These are phyloP conservation scores for Phytophthora cactorum DNA, from an alignment of 352 stramenopile genomes.

Conservation along the genomic window DNA sequence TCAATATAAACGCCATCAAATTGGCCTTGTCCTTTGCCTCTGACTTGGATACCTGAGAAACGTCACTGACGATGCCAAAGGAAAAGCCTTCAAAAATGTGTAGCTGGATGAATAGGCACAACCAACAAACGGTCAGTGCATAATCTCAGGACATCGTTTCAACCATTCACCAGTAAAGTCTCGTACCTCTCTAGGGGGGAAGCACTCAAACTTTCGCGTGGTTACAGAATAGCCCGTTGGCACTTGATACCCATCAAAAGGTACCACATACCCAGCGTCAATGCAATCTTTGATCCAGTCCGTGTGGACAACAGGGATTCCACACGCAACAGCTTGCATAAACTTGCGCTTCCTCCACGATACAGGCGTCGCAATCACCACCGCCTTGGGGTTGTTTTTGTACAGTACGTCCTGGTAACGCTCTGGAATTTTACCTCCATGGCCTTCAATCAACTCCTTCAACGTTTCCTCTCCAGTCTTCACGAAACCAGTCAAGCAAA, in stretches of 20 bases:
- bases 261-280: slow-evolving; percentile 46
- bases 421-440: slow-evolving; percentile 65
- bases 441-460: slow-evolving; percentile 65
- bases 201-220: slow-evolving; percentile 72
- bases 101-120: slow-evolving; percentile 40
- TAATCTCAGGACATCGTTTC: not conserved
- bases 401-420: slow-evolving; percentile 56
- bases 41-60: slow-evolving; percentile 31
- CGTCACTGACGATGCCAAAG: slow-evolving; percentile 72
- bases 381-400: slow-evolving; percentile 54
- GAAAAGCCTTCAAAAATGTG: slow-evolving; percentile 63
- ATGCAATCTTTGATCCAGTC: slow-evolving; percentile 83
- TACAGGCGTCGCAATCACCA: slow-evolving; percentile 77
- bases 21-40: slow-evolving; percentile 52
- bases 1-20: slow-evolving; percentile 66
- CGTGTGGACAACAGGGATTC: slow-evolving; percentile 82
- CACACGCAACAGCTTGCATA: slow-evolving; percentile 77
- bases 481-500: slow-evolving; percentile 77
- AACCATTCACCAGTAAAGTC: not conserved
- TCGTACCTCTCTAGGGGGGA: slow-evolving; percentile 39
- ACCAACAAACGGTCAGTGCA: slow-evolving; percentile 11
- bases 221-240: slow-evolving; percentile 70
- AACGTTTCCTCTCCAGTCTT: slow-evolving; percentile 56
- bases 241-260: slow-evolving; percentile 76
- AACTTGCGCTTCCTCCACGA: slow-evolving; percentile 86